Conservation (phyloP, 805 yeast genomes). For the Suhomyces vadensis region DNA sequence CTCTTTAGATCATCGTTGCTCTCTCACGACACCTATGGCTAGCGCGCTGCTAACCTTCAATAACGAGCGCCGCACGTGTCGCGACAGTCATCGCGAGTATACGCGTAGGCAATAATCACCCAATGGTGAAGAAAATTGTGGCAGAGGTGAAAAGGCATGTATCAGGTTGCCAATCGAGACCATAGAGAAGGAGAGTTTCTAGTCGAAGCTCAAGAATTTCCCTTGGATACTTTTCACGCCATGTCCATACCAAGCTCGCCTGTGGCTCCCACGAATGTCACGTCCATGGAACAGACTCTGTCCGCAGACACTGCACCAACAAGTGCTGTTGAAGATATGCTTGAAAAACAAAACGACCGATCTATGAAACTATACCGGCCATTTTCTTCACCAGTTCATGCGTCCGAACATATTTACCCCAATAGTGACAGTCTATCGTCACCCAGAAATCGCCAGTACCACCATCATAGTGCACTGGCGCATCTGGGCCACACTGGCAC, state of each 20-base stretch:
- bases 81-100: background rate
- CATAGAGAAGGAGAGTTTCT: conserved; percentile 4
- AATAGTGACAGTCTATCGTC: conserved; percentile 3
- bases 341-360: conserved; percentile 19
- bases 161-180: conserved; percentile 1
- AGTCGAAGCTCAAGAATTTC: conserved; percentile 10
- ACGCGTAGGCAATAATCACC: conserved; percentile 1
- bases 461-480: background rate
- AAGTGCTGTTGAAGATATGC: conserved; percentile 18
- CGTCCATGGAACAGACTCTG: background rate
- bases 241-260: conserved; percentile 14
- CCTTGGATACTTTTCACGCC: conserved; percentile 10
- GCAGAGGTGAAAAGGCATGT: background rate
- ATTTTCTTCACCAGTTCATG: conserved; percentile 11
- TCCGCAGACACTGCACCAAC: background rate
- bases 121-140: too few relatives aligned
- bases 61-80: conserved; percentile 1
- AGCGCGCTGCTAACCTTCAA: too few relatives aligned
- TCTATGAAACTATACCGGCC: conserved; percentile 17
- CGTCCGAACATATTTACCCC: background rate
- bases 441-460: background rate
- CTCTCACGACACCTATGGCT: too few relatives aligned
- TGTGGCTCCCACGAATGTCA: background rate
- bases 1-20: too few relatives aligned
- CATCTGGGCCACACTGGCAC: conserved; percentile 10